Conservation (phyloP, 2,329 filamentous ascomycete species). For the Pestalotiopsis sp. region DNA sequence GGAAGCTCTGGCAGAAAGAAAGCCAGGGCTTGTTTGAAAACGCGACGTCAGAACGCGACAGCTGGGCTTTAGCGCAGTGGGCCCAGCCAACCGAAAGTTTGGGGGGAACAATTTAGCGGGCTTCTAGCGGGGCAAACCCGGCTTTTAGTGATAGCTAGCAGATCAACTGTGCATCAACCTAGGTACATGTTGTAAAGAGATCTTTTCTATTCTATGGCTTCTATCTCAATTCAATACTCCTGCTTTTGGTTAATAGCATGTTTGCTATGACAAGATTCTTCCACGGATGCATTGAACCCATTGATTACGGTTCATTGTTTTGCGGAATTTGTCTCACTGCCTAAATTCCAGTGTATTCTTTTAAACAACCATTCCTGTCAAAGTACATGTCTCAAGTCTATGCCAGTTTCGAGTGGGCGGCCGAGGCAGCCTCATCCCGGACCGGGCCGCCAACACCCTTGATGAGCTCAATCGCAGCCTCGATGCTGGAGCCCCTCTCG, state of each 20-base stretch:
- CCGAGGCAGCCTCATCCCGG: background rate
- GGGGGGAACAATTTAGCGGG: background rate
- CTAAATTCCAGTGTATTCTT: too few relatives aligned
- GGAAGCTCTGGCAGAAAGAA: background rate
- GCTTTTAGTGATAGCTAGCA: background rate
- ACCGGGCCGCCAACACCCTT: constrained; percentile 19
- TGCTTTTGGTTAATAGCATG: too few relatives aligned
- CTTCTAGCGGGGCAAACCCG: background rate
- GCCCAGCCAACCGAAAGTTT: background rate
- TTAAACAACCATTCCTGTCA: background rate
- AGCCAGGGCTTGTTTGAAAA: background rate
- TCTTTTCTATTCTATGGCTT: too few relatives aligned
- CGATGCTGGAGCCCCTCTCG: constrained; percentile 37
- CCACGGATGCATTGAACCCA: too few relatives aligned
- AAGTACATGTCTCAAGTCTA: background rate
- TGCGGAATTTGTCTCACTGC: too few relatives aligned
- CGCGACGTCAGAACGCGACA: constrained; percentile 7
- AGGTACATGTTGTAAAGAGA: too few relatives aligned
- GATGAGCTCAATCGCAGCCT: constrained; percentile 35
- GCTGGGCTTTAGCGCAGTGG: background rate
- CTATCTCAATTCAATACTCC: too few relatives aligned
- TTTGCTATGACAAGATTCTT: too few relatives aligned
- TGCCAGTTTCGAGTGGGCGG: background rate
- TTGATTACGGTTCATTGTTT: too few relatives aligned
- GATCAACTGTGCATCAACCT: too few relatives aligned